A percentile compares a stretch with the other conserved stretches of the same genome.
phyloP scores from a whole-genome alignment of 2,329 filamentous ascomycete genomes.

The Hirsutella rhossiliensis region DNA sequence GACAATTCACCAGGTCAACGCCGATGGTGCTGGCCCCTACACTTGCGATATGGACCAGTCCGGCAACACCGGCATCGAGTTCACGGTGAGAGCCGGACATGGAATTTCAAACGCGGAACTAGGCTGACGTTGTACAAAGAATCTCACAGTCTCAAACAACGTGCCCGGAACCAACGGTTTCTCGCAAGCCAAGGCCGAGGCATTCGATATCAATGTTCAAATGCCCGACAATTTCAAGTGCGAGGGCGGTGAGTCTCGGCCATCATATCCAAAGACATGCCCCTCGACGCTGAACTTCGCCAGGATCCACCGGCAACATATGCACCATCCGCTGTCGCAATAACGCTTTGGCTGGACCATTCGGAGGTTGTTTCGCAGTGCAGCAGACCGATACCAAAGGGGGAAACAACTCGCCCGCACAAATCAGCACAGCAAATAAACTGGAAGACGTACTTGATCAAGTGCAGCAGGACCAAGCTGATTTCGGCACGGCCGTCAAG shows the following conservation, averaged over 20 bases:
- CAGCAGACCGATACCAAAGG: slow-evolving; percentile 34
- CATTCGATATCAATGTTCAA: too few relatives aligned
- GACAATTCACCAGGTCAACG: not conserved
- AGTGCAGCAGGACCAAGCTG: too few relatives aligned
- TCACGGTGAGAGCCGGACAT: not conserved
- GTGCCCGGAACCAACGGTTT: not conserved
- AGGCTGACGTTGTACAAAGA: not conserved
- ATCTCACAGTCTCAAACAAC: not conserved
- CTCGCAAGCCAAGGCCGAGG: too few relatives aligned
- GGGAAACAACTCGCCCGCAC: not conserved
- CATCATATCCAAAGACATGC: too few relatives aligned
- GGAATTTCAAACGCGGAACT: too few relatives aligned
- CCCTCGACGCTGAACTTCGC: too few relatives aligned
- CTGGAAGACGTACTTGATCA: not conserved
- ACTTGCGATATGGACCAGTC: not conserved
- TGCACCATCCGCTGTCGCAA: slow-evolving; percentile 51
- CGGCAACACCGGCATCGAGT: not conserved
- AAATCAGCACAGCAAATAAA: not conserved
- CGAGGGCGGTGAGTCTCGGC: not conserved
- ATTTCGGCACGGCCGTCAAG: too few relatives aligned
- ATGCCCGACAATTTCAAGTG: not conserved
- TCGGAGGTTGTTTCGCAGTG: slow-evolving; percentile 46
- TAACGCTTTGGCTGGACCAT: slow-evolving; percentile 42
- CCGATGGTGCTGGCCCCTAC: not conserved
- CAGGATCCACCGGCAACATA: slow-evolving; percentile 42